phyloP scores from a whole-genome alignment of 768 basidiomycete species.

The Pisolithus sp. region DNA sequence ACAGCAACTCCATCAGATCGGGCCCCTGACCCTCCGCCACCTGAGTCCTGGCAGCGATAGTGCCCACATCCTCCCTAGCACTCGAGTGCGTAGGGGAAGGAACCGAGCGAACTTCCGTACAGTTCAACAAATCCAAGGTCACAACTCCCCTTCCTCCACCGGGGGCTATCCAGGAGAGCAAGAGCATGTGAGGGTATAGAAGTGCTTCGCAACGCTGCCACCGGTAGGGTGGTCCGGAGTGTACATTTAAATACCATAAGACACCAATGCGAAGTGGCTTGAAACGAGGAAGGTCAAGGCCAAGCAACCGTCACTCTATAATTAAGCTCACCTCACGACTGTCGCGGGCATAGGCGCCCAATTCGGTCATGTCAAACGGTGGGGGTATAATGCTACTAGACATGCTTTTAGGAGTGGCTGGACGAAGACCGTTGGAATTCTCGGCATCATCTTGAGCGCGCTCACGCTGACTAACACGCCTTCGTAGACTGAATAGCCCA shows the following conservation, averaged over 20 bases:
- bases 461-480: slow-evolving; percentile 15
- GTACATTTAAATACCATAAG: slow-evolving; percentile 91
- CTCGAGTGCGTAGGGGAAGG: slow-evolving; percentile 76
- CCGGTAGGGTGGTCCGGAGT: slow-evolving; percentile 67
- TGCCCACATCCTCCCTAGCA: slow-evolving; percentile 82
- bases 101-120: slow-evolving; percentile 77
- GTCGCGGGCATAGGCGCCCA: slow-evolving; percentile 36
- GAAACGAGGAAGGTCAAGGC: slow-evolving; percentile 5
- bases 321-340: slow-evolving; percentile 37
- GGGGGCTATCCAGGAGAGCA: slow-evolving; percentile 82
- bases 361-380: slow-evolving; percentile 42
- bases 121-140: slow-evolving; percentile 80
- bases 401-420: slow-evolving; percentile 23
- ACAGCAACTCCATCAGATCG: slow-evolving; percentile 63
- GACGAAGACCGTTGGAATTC: slow-evolving; percentile 7
- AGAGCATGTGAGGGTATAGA: slow-evolving; percentile 75
- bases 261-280: slow-evolving; percentile 85
- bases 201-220: slow-evolving; percentile 82
- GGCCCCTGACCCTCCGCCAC: slow-evolving; percentile 35
- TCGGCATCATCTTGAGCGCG: slow-evolving; percentile 7
- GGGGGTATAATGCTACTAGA: slow-evolving; percentile 34
- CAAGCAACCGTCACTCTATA: neutral
- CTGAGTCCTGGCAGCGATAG: slow-evolving; percentile 68
- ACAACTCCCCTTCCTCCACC: slow-evolving; percentile 82
- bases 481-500: slow-evolving; percentile 29